Base-by-base conservation (phyloP, 345 rosid species). In the Cardamine resedifolia region DNA sequence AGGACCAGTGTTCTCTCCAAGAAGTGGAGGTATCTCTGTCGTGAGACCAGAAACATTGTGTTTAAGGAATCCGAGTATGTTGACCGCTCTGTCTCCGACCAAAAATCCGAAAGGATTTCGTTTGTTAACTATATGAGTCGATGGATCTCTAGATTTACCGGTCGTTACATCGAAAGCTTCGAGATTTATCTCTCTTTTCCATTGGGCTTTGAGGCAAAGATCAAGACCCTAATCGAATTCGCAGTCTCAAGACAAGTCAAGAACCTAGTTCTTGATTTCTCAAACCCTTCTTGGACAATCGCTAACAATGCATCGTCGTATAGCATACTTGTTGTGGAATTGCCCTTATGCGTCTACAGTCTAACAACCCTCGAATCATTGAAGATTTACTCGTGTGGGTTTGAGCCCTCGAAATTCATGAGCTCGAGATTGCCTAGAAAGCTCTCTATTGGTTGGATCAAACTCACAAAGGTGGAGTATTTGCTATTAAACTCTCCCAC, bases 371-470 rank as follows among this genome's bases (percentile, higher is more conserved):
- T 52, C 6, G 34, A 52, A 15, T 52, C 57, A 12, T n/a, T 51
- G 18, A 51, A 24, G 57, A 24, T 51, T 24, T 34, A 34, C 11
- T 34, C 39, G 1, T 34, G 39, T 10, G 39, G 39, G 16, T 43
- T 43, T 43, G 49, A 44, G 3, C 45, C n/a, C 7, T 41, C 16
- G 3, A 50, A 41, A 14, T 56, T 85, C 47, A 8, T 26, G 1
- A 64, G 64, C 16, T 53, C 78, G 10, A 45, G 2, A 5, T 34
- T 43, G 1, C 61, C 84, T 2, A 75, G 65, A 74, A 30, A 24
- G 2, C 53, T 88, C 24, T 77, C 78, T 31, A 20, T 88, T 0
- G 86, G 86, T 0, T 81, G 84, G 82, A 72, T 79, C 3, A 10
- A 31, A 33, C 18, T 88, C 3, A 15, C 8, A 9, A 38, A 76